A percentile compares a stretch with the other conserved stretches of the same genome.
These are phyloP conservation scores for Globisporangium parvum DNA, from an alignment of 352 stramenopile genomes.

Conservation along the genomic window DNA sequence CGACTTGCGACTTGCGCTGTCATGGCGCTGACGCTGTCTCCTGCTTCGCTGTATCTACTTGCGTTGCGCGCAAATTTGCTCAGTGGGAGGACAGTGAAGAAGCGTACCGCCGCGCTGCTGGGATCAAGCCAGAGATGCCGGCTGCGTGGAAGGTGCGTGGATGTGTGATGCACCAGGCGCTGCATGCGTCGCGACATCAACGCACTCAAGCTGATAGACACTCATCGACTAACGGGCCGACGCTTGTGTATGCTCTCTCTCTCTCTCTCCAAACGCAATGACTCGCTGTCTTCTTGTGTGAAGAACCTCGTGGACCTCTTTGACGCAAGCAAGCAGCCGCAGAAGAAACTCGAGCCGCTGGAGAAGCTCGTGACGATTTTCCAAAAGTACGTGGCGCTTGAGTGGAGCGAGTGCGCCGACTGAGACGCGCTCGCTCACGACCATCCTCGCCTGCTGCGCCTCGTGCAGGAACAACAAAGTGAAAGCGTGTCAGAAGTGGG, in stretches of 20 bases:
- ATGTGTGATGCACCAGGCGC: too few species aligned
- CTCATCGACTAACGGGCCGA: neutral
- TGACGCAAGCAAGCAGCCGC: conserved; percentile 34
- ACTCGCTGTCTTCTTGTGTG: too few species aligned
- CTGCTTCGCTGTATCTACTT: neutral
- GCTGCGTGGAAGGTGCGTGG: conserved; percentile 73
- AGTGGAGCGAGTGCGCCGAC: neutral
- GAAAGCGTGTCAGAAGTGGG: conserved; percentile 79
- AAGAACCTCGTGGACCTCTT: conserved; percentile 78
- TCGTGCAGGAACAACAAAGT: conserved; percentile 54
- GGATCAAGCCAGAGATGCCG: conserved; percentile 67
- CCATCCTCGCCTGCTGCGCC: too few species aligned
- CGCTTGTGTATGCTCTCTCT: neutral
- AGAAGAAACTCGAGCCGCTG: conserved; percentile 61
- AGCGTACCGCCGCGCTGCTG: conserved; percentile 54
- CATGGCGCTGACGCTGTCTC: too few species aligned
- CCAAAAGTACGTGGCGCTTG: conserved; percentile 28
- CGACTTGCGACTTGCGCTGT: neutral
- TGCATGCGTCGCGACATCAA: neutral
- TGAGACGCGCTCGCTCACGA: neutral
- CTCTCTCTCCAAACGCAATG: too few species aligned
- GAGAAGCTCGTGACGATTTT: conserved; percentile 74
- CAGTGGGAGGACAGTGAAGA: conserved; percentile 70
- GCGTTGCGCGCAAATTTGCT: neutral
- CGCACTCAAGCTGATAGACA: neutral